Evolutionary conservation across 805 yeast genomes (phyloP), one percentile per base, ranked within the genome.

Genomic region (Grigorovia jiainica): DNA sequence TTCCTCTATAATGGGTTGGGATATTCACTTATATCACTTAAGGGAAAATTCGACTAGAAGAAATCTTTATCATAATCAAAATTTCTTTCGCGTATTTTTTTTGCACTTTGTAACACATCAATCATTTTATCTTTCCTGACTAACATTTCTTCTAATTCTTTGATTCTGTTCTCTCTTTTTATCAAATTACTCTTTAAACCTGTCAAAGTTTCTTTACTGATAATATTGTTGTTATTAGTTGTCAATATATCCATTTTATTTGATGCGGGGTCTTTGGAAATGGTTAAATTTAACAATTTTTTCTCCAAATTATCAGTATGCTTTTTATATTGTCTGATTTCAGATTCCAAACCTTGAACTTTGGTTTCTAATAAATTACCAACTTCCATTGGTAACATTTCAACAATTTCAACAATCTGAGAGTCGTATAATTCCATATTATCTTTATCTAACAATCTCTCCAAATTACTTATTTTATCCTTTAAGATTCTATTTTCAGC

Each of bases 101-200:
- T 71, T 2, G 85, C 75, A 36, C 82, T 76, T 29, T 80, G 76
- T 43, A 87, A 64, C 1, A 90, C 87, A 45, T 73, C 76, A 44
- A 87, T 83, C 48, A 87, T 79, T 36, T 79, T 78, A 50, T 87
- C 95, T 58, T 87, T 87, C 47, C 82, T 84, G 36, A 73, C 71
- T 31, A 84, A 53, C 35, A 73, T 68, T 39, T 76, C 80, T 51
- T 73, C 72, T 49, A 89, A 65, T 39, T 79, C 86, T 37, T 63
- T 51, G 11, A 87, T 75, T 52, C 34, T 39, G 19, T 16, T 33
- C 18, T 83, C 90, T 38, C 78, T n/a, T n/a, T n/a, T n/a, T n/a
- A n/a, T n/a, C n/a, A n/a, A 85, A 43, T 75, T 7, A 24, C 27
- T 24, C 27, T 79, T 49, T 79, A n/a, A n/a, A n/a, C n/a, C n/a